Evolutionary conservation across 1,284 basidiomycete genomes (phyloP), one percentile per base, ranked within the genome.

Genomic region (Heterobasidion occidentale): DNA sequence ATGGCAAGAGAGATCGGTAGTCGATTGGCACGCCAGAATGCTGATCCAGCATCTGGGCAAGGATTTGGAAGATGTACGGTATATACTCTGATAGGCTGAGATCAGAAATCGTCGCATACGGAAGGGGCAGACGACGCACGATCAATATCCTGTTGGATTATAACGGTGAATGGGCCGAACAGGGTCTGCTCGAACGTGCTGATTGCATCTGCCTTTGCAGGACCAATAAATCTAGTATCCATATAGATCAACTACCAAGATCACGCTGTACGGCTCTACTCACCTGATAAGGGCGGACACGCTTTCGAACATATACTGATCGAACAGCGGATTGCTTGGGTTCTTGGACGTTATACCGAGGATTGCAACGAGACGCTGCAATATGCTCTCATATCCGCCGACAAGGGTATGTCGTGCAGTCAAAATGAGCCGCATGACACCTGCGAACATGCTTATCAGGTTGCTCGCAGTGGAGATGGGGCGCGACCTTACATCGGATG

Each of bases 291-390:
- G 75, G 0, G 90, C 94, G 14, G 95, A 90, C 45, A 99, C 86
- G 67, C 88, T 90, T 75, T 99, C 96, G 66, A 99, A 99, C 61
- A 93, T 90, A 68, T 94, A 98, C 68, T 99, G 97, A 70, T 95
- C 95, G 73, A 99, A 99, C 61, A 90, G 87, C 0, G 97, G 96
- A 71, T 99, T 99, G 70, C 90, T 94, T 12, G 97, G 96, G 68
- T 99, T 99, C 74, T 91, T 92, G 61, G 89, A 90, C 63, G 97
- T 95, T 58, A 90, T 81, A 15, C 86, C 85, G 7, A 98, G 77
- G 63, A 98, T 96, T 46, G 71, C 73, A 53, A 94, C 88, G 2
- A 99, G 80, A 19, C 90, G 86, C 47, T 71, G 74, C 2, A 99
- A 78, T 9, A 89, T 79, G n/a, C 73, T 75, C 58, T 86, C 79